phyloP scores from a whole-genome alignment of 305 asterid species.

The Solanum hybrid region DNA sequence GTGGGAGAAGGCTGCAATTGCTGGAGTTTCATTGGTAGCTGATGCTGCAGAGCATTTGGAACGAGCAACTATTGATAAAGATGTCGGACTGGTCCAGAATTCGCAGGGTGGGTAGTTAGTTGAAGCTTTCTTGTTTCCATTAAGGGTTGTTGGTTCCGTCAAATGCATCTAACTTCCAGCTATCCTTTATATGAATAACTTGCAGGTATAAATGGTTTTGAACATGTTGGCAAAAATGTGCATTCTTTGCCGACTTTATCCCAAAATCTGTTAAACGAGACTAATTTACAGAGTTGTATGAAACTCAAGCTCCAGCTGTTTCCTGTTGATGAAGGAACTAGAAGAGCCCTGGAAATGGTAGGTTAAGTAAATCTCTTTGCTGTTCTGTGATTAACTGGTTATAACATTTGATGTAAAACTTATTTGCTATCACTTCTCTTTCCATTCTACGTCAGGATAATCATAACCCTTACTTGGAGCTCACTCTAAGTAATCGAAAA shows the following conservation, averaged over 20 bases:
- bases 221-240: conserved; percentile 38
- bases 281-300: conserved; percentile 34
- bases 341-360: conserved; percentile 79
- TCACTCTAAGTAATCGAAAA: conserved; percentile 77
- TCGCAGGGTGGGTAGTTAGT: conserved; percentile 35
- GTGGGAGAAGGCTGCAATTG: conserved; percentile 99
- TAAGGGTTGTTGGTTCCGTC: neutral
- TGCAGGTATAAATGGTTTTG: conserved; percentile 45
- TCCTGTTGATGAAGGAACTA: conserved; percentile 81
- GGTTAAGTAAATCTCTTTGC: conserved; percentile 9
- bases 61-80: conserved; percentile 59
- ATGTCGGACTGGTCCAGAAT: conserved; percentile 39
- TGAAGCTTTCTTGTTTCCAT: neutral
- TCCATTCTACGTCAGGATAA: conserved; percentile 42
- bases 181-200: neutral
- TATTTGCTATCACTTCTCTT: neutral
- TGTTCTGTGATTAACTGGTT: neutral
- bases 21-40: conserved; percentile 98
- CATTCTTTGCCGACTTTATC: conserved; percentile 25
- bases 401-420: neutral
- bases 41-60: conserved; percentile 99
- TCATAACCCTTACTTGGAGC: conserved; percentile 86
- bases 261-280: conserved; percentile 26
- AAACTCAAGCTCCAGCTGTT: conserved; percentile 93
- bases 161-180: neutral